Evolutionary conservation across 345 rosid genomes (phyloP).

Genomic region (Triadica sebifera): DNA sequence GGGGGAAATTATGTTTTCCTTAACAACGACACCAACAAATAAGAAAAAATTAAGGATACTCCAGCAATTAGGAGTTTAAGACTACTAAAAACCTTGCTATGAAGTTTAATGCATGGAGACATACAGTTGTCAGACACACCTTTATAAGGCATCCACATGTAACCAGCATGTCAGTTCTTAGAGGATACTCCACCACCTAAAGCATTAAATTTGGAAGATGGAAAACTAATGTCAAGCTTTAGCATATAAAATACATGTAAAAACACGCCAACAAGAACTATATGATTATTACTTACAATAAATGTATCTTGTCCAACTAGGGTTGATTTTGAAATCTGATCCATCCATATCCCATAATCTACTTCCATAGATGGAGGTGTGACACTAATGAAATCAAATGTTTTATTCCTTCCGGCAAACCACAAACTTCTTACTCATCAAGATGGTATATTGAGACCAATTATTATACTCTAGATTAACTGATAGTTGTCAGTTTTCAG

Average conservation of each 20-base stretch:
- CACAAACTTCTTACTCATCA: conserved; percentile 10
- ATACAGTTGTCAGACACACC: conserved; percentile 39
- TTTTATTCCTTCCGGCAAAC: conserved; percentile 46
- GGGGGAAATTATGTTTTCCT: neutral
- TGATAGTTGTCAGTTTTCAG: neutral
- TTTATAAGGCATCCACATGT: conserved; percentile 81
- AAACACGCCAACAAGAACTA: conserved; percentile 12
- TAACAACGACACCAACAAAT: neutral
- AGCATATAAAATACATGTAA: conserved; percentile 1
- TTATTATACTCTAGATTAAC: neutral
- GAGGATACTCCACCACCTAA: conserved; percentile 90
- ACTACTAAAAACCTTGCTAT: neutral
- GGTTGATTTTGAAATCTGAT: conserved; percentile 67
- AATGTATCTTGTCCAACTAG: conserved; percentile 76
- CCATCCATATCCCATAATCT: conserved; percentile 67
- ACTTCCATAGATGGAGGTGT: conserved; percentile 88
- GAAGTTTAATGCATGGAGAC: conserved; percentile 1
- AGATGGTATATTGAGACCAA: conserved; percentile 12
- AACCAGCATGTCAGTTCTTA: conserved; percentile 74
- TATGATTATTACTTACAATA: conserved; percentile 52
- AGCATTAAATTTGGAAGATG: conserved; percentile 25
- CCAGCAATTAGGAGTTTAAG: neutral
- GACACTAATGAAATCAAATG: conserved; percentile 81
- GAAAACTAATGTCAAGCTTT: neutral
- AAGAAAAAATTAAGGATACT: neutral